Evolutionary conservation across 345 rosid species (phyloP).

Genomic region (Sonneratia alba): DNA sequence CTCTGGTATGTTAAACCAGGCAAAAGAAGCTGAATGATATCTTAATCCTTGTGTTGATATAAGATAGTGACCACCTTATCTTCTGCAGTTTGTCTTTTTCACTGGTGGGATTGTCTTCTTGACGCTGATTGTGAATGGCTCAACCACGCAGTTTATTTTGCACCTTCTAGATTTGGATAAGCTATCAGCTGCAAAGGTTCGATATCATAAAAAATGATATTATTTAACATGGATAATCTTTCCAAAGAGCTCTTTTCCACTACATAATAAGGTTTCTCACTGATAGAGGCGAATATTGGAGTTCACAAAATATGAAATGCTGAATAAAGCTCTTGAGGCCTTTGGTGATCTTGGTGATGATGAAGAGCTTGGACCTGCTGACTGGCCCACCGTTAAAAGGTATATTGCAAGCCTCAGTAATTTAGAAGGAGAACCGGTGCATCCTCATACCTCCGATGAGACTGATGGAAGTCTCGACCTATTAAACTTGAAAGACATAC

Average conservation of each 20-base stretch:
- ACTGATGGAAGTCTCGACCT: constrained; percentile 39
- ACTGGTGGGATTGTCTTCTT: constrained; percentile 95
- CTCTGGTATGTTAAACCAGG: constrained; percentile 43
- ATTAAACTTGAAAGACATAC: constrained; percentile 63
- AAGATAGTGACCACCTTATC: neutral
- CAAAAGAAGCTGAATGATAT: constrained; percentile 4
- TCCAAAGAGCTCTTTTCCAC: neutral
- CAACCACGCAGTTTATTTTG: constrained; percentile 75
- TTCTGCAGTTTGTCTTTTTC: constrained; percentile 74
- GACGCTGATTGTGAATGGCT: constrained; percentile 81
- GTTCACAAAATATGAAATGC: constrained; percentile 78
- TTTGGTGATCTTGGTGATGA: constrained; percentile 91
- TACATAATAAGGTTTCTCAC: neutral
- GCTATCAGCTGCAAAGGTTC: constrained; percentile 72
- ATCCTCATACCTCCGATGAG: constrained; percentile 48
- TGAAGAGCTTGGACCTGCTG: constrained; percentile 95
- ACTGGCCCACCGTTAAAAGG: constrained; percentile 83
- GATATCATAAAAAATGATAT: neutral
- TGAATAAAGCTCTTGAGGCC: constrained; percentile 69
- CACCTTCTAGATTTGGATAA: constrained; percentile 67
- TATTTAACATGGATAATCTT: no score
- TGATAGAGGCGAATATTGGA: constrained; percentile 73
- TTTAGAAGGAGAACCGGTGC: constrained; percentile 46
- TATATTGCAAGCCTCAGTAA: constrained; percentile 56
- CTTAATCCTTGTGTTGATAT: constrained; percentile 2